Percentiles rank a stretch among this genome's conserved stretches.
Conservation (phyloP, 2,329 filamentous ascomycete species). For the Neonectria neomacrospora region DNA sequence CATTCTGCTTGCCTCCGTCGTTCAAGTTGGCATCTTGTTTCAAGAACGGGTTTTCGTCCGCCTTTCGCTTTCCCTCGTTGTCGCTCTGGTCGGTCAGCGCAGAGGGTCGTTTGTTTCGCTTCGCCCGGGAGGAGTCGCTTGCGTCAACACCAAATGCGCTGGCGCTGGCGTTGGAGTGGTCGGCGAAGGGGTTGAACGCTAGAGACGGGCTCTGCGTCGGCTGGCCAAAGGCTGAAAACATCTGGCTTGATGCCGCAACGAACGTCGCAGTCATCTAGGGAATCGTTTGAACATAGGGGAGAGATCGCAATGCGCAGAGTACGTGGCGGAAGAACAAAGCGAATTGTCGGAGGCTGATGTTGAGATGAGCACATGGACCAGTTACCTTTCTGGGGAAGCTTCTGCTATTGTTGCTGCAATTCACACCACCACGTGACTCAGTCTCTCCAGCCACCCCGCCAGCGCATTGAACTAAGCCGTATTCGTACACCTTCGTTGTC, state of each 20-base stretch:
- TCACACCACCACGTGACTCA: slow-evolving; percentile 37
- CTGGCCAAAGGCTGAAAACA: slow-evolving; percentile 53
- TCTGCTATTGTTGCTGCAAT: slow-evolving; percentile 24
- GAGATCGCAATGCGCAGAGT: slow-evolving; percentile 31
- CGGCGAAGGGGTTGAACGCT: slow-evolving; percentile 52
- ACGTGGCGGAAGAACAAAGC: slow-evolving; percentile 26
- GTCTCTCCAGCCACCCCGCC: slow-evolving; percentile 10
- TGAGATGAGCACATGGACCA: slow-evolving; percentile 31
- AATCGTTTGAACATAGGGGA: slow-evolving; percentile 50
- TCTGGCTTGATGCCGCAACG: slow-evolving; percentile 55
- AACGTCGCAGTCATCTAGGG: slow-evolving; percentile 52
- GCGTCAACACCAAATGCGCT: slow-evolving; percentile 49
- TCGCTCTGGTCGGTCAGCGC: slow-evolving; percentile 45
- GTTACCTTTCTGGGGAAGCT: slow-evolving; percentile 35
- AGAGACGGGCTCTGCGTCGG: slow-evolving; percentile 50
- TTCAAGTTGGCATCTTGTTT: slow-evolving; percentile 41
- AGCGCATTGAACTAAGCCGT: background rate
- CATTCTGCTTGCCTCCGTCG: slow-evolving; percentile 41
- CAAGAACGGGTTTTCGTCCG: slow-evolving; percentile 45
- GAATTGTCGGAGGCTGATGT: slow-evolving; percentile 29
- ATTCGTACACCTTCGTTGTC: background rate
- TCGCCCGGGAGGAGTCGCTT: slow-evolving; percentile 42
- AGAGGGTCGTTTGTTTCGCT: slow-evolving; percentile 42
- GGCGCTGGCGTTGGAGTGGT: slow-evolving; percentile 33
- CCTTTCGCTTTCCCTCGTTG: slow-evolving; percentile 41